Percentiles rank a stretch among this genome's conserved stretches.
These are phyloP conservation scores for Rehmannia glutinosa DNA, from an alignment of 257 asterid genomes.

Conservation along the genomic window DNA sequence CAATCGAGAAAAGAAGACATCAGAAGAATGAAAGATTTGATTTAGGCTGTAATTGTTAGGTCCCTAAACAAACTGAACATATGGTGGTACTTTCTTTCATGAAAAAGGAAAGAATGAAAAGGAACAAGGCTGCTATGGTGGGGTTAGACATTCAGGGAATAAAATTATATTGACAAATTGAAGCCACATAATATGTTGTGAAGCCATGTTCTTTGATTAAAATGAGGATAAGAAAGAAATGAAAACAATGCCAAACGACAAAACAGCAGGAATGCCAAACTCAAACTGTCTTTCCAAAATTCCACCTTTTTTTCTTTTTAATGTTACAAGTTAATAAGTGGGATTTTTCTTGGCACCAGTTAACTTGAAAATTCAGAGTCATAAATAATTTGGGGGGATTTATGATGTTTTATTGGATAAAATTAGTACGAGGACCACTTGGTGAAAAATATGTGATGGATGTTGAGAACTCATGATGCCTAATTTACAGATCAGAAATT, in stretches of 20 bases:
- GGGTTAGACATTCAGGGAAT: conserved; percentile 20
- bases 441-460: conserved; percentile 15
- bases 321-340: too few relatives aligned
- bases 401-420: too few relatives aligned
- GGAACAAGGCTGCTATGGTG: conserved; percentile 32
- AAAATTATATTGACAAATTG: conserved; percentile 21
- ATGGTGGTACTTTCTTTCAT: conserved; percentile 2
- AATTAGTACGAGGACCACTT: not conserved
- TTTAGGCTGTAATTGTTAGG: too few relatives aligned
- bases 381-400: too few relatives aligned
- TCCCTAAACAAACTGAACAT: not conserved
- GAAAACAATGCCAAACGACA: conserved; percentile 29
- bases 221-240: conserved; percentile 38
- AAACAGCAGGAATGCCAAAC: not conserved
- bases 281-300: not conserved
- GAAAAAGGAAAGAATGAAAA: not conserved
- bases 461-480: not conserved
- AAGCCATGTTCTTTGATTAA: conserved; percentile 12
- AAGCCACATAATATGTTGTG: conserved; percentile 49
- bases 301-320: too few relatives aligned
- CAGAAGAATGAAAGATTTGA: not conserved
- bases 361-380: too few relatives aligned
- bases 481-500: too few relatives aligned
- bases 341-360: conserved; percentile 12
- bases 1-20: not conserved